Conservation (phyloP, 1,284 basidiomycete species). For the Leucoagaricus sp. region DNA sequence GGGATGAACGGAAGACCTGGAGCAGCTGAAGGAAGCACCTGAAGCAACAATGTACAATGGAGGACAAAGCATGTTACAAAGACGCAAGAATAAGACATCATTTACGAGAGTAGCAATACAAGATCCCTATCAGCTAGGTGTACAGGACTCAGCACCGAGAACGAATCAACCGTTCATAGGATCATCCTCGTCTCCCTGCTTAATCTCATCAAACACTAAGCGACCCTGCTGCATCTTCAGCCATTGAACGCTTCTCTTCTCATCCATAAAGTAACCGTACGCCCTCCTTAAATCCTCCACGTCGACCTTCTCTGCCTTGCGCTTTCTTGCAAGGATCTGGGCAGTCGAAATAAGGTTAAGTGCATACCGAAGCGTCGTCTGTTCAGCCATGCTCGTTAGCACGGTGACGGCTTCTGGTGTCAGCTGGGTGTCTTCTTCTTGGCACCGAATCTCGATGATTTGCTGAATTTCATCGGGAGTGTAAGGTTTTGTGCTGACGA, state of each 20-base stretch:
- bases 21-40: too few relatives aligned
- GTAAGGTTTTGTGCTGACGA: conserved; percentile 95
- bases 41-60: too few relatives aligned
- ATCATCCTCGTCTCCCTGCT: conserved; percentile 28
- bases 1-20: too few relatives aligned
- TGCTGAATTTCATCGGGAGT: conserved; percentile 82
- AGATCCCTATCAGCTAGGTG: not conserved
- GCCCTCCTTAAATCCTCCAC: conserved; percentile 84
- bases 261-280: conserved; percentile 93
- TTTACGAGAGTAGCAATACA: not conserved
- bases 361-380: conserved; percentile 88
- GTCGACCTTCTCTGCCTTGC: conserved; percentile 77
- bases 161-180: conserved; percentile 22
- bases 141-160: not conserved
- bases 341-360: conserved; percentile 93
- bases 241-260: conserved; percentile 93
- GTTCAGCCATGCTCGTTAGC: conserved; percentile 82
- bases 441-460: conserved; percentile 93
- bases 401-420: conserved; percentile 74
- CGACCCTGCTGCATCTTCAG: conserved; percentile 82
- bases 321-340: conserved; percentile 79
- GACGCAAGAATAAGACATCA: not conserved
- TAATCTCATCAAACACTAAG: conserved; percentile 73
- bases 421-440: conserved; percentile 96
- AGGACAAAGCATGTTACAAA: too few relatives aligned